These are phyloP conservation scores for Sporodiniella umbellata DNA, from an alignment of 371 early-diverging fungal genomes.

Conservation along the genomic window DNA sequence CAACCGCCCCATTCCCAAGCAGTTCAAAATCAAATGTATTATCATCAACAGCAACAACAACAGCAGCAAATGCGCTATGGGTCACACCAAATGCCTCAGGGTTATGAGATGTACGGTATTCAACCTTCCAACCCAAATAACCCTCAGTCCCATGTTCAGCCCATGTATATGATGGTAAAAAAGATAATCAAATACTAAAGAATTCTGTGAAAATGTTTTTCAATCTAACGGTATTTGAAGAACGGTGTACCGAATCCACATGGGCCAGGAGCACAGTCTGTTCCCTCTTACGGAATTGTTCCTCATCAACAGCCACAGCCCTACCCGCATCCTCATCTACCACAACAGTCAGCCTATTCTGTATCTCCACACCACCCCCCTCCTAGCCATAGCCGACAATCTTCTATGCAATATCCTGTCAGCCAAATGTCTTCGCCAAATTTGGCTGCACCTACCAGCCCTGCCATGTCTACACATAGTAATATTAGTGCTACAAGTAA, in stretches of 20 bases:
- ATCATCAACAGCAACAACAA: conserved; percentile 16
- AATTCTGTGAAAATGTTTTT: not conserved
- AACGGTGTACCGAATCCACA: conserved; percentile 8
- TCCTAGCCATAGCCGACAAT: conserved; percentile 15
- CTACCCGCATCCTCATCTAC: conserved; percentile 3
- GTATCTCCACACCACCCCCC: conserved; percentile 15
- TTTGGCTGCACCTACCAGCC: conserved; percentile 15
- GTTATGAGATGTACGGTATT: conserved; percentile 39
- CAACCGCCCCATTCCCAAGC: not conserved
- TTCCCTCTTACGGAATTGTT: conserved; percentile 13
- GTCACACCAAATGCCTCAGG: conserved; percentile 6
- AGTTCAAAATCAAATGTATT: conserved; percentile 11
- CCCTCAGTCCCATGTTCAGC: not conserved
- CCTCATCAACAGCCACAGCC: not conserved
- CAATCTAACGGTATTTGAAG: conserved; percentile 10
- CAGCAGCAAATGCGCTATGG: conserved; percentile 9
- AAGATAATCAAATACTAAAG: conserved; percentile 10
- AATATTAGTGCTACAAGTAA: conserved; percentile 16
- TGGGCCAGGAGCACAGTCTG: conserved; percentile 4
- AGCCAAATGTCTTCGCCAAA: conserved; percentile 15
- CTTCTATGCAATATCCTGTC: conserved; percentile 10
- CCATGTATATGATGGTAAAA: conserved; percentile 6
- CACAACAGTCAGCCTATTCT: conserved; percentile 9
- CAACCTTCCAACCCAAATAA: conserved; percentile 5
- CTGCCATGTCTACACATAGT: conserved; percentile 28